Percentiles rank a stretch among this genome's conserved stretches.
phyloP scores from a whole-genome alignment of 805 yeast genomes.

The Candida succiphila region DNA sequence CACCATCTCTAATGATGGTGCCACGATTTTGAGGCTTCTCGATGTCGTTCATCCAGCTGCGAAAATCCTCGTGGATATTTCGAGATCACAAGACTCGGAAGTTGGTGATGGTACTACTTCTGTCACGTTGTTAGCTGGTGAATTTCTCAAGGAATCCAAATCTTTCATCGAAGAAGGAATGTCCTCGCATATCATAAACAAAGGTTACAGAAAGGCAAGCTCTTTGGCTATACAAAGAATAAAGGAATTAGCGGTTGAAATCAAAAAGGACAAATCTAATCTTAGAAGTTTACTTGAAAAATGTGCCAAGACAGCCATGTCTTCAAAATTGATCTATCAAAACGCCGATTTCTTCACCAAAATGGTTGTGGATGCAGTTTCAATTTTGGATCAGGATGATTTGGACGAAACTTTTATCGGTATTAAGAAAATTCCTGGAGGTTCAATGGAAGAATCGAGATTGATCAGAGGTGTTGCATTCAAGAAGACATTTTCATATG shows the following conservation, averaged over 20 bases:
- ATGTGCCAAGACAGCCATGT: conserved; percentile 97
- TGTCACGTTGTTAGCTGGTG: conserved; percentile 91
- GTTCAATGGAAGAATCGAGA: conserved; percentile 87
- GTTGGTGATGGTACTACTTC: conserved; percentile 99
- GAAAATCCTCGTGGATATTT: conserved; percentile 85
- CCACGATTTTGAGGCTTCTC: conserved; percentile 82
- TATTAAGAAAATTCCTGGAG: conserved; percentile 91
- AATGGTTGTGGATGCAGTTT: conserved; percentile 94
- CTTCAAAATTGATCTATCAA: conserved; percentile 82
- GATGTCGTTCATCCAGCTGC: conserved; percentile 99
- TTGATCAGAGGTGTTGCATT: conserved; percentile 94
- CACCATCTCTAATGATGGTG: conserved; percentile 97
- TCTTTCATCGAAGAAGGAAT: conserved; percentile 93
- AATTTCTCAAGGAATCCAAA: conserved; percentile 83
- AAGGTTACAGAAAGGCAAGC: conserved; percentile 81
- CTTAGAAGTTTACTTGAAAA: conserved; percentile 73
- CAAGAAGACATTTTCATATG: conserved; percentile 93
- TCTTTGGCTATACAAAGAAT: conserved; percentile 65
- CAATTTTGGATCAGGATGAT: conserved; percentile 74
- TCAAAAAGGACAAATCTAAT: conserved; percentile 35
- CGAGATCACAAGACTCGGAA: conserved; percentile 95
- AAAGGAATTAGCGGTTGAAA: conserved; percentile 64
- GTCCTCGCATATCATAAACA: conserved; percentile 78
- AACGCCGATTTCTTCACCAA: conserved; percentile 86
- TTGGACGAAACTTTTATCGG: conserved; percentile 89